These are phyloP conservation scores for Rhodotorula taiwanensis DNA, from an alignment of 768 basidiomycete species.

Conservation along the genomic window DNA sequence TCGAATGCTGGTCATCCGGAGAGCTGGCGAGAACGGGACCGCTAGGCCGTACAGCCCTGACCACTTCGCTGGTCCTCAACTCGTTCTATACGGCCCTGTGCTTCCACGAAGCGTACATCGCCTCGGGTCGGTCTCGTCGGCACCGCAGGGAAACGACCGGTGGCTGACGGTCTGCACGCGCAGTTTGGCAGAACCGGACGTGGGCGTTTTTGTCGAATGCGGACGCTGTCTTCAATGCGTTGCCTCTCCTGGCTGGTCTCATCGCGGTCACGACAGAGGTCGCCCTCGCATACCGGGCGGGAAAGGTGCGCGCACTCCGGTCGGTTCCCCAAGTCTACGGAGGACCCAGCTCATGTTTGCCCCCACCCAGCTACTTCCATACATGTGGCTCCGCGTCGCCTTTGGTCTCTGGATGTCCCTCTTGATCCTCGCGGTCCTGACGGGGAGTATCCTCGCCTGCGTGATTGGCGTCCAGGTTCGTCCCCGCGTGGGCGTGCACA, in stretches of 20 bases:
- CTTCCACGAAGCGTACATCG: slow-evolving; percentile 12
- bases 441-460: neutral
- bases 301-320: slow-evolving; percentile 1
- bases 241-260: neutral
- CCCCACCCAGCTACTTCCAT: slow-evolving; percentile 18
- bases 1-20: neutral
- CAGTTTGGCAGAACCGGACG: slow-evolving; percentile 1
- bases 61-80: neutral
- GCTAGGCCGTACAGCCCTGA: neutral
- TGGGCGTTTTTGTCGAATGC: neutral
- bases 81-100: neutral
- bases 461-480: slow-evolving; percentile 5
- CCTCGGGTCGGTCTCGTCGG: neutral
- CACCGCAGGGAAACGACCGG: too few species aligned
- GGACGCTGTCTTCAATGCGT: neutral
- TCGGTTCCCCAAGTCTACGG: too few species aligned
- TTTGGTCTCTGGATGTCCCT: slow-evolving; percentile 7
- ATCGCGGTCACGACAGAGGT: slow-evolving; percentile 1
- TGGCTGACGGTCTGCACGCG: neutral
- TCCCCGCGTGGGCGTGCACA: neutral
- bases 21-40: neutral
- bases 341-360: too few species aligned
- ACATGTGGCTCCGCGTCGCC: neutral
- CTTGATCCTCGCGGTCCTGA: slow-evolving; percentile 1
- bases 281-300: neutral